phyloP scores from a whole-genome alignment of 2,329 filamentous ascomycete genomes.

The Fusarium sp. region DNA sequence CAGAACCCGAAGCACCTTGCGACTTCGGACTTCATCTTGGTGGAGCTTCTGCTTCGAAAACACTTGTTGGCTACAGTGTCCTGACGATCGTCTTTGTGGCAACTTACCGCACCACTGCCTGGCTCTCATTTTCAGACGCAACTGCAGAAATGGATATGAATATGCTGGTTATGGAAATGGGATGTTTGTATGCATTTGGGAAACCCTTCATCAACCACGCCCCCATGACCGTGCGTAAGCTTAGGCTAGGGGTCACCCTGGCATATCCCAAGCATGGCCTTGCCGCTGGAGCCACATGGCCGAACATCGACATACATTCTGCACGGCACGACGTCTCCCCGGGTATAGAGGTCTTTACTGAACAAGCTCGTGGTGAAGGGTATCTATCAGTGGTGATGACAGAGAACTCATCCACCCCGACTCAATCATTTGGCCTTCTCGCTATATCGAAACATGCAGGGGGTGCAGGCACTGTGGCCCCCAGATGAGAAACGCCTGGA shows the following conservation, averaged over 20 bases:
- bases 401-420: neutral
- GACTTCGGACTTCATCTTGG: slow-evolving; percentile 22
- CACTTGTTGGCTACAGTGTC: slow-evolving; percentile 3
- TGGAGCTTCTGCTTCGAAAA: slow-evolving; percentile 22
- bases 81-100: slow-evolving; percentile 16
- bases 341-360: slow-evolving; percentile 16
- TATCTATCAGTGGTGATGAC: slow-evolving; percentile 1
- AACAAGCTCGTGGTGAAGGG: slow-evolving; percentile 2
- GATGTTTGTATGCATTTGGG: slow-evolving; percentile 29
- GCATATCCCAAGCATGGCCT: slow-evolving; percentile 28
- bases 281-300: slow-evolving; percentile 38
- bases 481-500: slow-evolving; percentile 26
- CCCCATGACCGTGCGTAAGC: slow-evolving; percentile 38
- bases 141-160: slow-evolving; percentile 11
- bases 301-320: slow-evolving; percentile 40
- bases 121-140: slow-evolving; percentile 4
- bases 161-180: slow-evolving; percentile 1
- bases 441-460: slow-evolving; percentile 12
- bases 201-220: slow-evolving; percentile 33
- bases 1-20: slow-evolving; percentile 15
- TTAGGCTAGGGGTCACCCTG: slow-evolving; percentile 36
- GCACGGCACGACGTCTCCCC: slow-evolving; percentile 37
- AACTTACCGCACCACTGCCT: slow-evolving; percentile 18
- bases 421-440: neutral
- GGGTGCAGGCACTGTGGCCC: slow-evolving; percentile 7